Evolutionary conservation across 768 basidiomycete species (phyloP), one percentile per base, ranked within the genome.

Genomic region (Leccinum boreale): DNA sequence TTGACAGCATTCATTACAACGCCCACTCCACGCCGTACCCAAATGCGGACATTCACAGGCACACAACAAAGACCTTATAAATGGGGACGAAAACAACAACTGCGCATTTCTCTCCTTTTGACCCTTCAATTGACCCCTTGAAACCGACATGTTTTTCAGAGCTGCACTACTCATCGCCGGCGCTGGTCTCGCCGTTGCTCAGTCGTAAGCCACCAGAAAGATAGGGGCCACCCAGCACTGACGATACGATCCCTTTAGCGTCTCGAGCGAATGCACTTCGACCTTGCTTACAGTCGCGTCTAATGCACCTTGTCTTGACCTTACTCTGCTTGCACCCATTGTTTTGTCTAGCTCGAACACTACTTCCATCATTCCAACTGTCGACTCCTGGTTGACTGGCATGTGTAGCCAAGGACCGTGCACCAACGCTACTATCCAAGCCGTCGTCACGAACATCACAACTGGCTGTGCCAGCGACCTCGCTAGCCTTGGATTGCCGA

Each of bases 361-460:
- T 23, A 66, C 70, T 12, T 78, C 78, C 0, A 42, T 79, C 52
- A 64, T 79, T 33, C 60, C 69, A 2, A 71, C 83, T 12, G 62
- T 90, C 55, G 74, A 86, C 70, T 78, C 53, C 42, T 92, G 89
- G 89, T 70, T 89, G 50, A 76, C 71, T 0, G 81, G 79, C 49
- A 36, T 87, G 52, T 89, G 88, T 67, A 61, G 77, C 17, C 72
- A 74, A 48, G 72, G 72, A 3, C 68, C 81, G 9, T 90, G 89
- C 68, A 81, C 75, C 62, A 87, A 90, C 59, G 72, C 71, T 19
- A 84, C 86, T 0, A 75, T 92, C 10, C 70, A 84, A 19, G 65
- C 74, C 2, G 75, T 89, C 47, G 80, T 84, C 8, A 65, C 74
- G 29, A 85, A 83, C 63, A 53, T 87, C 49, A 83, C 83, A 0